Percentiles rank a stretch among this genome's conserved stretches.
Evolutionary conservation across 208 protist genomes (phyloP).

Genomic region (Leishmania gerbilli): DNA sequence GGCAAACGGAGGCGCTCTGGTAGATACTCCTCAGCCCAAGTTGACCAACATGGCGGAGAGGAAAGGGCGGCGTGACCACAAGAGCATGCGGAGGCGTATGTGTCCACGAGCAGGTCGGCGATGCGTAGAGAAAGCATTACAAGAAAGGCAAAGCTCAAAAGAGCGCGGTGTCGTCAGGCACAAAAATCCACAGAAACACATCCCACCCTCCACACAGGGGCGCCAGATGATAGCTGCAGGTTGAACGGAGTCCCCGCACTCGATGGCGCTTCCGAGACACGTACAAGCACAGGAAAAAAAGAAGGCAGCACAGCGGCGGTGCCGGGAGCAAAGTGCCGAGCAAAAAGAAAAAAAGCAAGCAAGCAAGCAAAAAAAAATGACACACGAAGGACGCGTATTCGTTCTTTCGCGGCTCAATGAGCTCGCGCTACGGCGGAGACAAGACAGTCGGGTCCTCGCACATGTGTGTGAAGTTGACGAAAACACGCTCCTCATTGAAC

Average conservation of each 20-base stretch:
- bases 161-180: not conserved
- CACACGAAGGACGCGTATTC: not conserved
- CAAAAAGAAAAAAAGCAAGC: no score
- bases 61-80: not conserved
- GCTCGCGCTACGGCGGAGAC: not conserved
- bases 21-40: not conserved
- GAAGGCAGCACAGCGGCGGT: not conserved
- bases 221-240: not conserved
- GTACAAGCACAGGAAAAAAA: not conserved
- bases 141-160: not conserved
- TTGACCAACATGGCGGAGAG: not conserved
- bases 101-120: not conserved
- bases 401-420: not conserved
- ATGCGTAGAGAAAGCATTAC: not conserved
- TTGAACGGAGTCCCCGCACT: not conserved
- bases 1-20: not conserved
- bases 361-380: not conserved
- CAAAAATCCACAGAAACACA: not conserved
- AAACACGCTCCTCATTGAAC: constrained; percentile 23
- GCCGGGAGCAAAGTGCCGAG: no score
- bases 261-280: not conserved
- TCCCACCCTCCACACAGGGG: not conserved
- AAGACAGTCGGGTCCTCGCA: constrained; percentile 27
- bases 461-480: constrained; percentile 22
- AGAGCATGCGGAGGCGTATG: not conserved